These are phyloP conservation scores for Stevia rebaudiana DNA, from an alignment of 140 eudicot genomes.

Conservation along the genomic window DNA sequence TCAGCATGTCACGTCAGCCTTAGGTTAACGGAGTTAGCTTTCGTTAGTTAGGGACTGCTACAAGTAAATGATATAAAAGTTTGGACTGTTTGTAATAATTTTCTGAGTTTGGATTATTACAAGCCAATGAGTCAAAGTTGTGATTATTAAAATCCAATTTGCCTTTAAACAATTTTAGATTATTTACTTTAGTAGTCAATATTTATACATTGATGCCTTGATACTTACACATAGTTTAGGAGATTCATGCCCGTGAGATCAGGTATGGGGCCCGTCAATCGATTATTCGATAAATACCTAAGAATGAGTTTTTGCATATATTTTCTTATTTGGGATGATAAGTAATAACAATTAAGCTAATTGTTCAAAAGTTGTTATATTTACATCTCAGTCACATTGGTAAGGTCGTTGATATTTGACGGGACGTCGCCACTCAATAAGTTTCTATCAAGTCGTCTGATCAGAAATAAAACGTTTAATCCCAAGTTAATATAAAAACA, in stretches of 20 bases:
- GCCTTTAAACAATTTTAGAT: too few species aligned
- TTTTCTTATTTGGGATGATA: background rate
- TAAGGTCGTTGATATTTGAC: constrained; percentile 47
- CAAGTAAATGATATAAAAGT: too few species aligned
- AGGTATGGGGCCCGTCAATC: constrained; percentile 49
- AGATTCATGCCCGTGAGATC: constrained; percentile 37
- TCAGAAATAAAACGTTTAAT: background rate
- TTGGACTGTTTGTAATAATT: too few species aligned
- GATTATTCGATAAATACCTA: constrained; percentile 51
- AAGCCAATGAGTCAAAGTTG: too few species aligned
- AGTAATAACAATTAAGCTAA: background rate
- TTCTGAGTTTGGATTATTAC: too few species aligned
- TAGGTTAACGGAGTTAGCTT: too few species aligned
- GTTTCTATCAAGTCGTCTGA: constrained; percentile 56
- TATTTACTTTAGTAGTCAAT: too few species aligned
- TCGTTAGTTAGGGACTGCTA: too few species aligned
- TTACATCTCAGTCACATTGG: constrained; percentile 37
- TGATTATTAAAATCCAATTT: too few species aligned
- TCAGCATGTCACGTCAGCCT: too few species aligned
- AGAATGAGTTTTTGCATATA: background rate
- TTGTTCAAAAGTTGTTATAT: constrained; percentile 5
- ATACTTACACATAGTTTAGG: constrained; percentile 55
- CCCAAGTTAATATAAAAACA: background rate
- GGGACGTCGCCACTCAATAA: constrained; percentile 44
- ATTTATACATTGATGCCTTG: too few species aligned